Conservation (phyloP, 164 flowering plant genomes). For the Buxus sempervirens region DNA sequence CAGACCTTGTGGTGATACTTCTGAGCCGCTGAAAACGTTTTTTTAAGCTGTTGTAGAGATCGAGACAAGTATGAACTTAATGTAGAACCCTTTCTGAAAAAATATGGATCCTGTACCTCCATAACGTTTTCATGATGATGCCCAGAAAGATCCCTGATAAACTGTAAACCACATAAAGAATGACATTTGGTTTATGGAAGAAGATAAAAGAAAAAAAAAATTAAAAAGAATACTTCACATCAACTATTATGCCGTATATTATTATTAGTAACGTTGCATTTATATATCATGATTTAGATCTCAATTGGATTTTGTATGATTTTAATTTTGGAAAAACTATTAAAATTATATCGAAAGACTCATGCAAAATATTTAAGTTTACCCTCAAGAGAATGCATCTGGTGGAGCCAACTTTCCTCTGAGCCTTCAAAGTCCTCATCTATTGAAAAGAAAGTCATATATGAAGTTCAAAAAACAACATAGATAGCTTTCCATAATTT, state of each 20-base stretch:
- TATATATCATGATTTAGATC: too few species aligned
- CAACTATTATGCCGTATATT: not conserved
- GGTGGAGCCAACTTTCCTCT: slow-evolving; percentile 22
- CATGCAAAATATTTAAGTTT: slow-evolving; percentile 5
- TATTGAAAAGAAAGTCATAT: slow-evolving; percentile 18
- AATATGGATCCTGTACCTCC: slow-evolving; percentile 23
- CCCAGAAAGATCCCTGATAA: slow-evolving; percentile 25
- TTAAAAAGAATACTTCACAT: not conserved
- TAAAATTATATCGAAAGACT: not conserved
- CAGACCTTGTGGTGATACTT: slow-evolving; percentile 68
- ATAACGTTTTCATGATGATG: slow-evolving; percentile 22
- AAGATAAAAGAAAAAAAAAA: not conserved
- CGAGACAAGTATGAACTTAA: slow-evolving; percentile 29
- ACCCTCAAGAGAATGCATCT: slow-evolving; percentile 63
- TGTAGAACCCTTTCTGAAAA: slow-evolving; percentile 15
- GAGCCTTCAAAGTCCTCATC: slow-evolving; percentile 40
- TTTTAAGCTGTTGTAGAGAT: slow-evolving; percentile 28
- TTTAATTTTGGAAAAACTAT: not conserved
- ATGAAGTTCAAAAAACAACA: not conserved
- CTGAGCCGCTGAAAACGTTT: slow-evolving; percentile 27
- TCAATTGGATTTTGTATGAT: too few species aligned
- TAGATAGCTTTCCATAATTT: not conserved
- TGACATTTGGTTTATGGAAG: slow-evolving; percentile 4
- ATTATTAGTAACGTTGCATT: not conserved
- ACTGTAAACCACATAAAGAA: slow-evolving; percentile 30